A percentile compares a stretch with the other conserved stretches of the same genome.
Conservation (phyloP, 371 early-diverging fungal genomes). For the Nematocida displodere region DNA sequence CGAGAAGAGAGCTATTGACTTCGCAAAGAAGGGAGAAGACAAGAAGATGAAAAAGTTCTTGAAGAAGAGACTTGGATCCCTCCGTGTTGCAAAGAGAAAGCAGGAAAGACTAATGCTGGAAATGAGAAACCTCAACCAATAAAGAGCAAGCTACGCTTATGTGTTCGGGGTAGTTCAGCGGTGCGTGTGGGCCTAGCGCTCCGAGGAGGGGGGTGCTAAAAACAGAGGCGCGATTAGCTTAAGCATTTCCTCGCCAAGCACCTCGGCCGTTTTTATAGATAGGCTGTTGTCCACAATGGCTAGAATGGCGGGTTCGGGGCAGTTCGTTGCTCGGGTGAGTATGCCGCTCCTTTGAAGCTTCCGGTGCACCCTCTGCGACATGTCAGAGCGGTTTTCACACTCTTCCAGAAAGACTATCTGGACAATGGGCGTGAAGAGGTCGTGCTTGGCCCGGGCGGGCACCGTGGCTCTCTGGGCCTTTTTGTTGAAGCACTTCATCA, state of each 20-base stretch:
- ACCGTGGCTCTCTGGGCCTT: background rate
- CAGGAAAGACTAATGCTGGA: slow-evolving; percentile 50
- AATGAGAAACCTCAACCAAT: slow-evolving; percentile 17
- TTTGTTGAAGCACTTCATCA: slow-evolving; percentile 6
- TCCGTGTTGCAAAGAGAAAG: slow-evolving; percentile 58
- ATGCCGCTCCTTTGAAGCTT: background rate
- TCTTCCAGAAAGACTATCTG: slow-evolving; percentile 34
- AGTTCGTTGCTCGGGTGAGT: background rate
- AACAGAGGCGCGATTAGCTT: background rate
- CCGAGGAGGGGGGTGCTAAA: background rate
- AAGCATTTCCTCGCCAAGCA: background rate
- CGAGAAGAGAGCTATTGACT: slow-evolving; percentile 65
- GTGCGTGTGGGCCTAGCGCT: background rate
- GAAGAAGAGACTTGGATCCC: slow-evolving; percentile 63
- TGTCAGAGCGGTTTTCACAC: background rate
- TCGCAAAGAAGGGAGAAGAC: slow-evolving; percentile 60
- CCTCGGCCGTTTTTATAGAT: background rate
- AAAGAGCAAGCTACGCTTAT: background rate
- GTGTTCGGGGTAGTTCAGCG: background rate
- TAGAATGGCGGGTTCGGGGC: slow-evolving; percentile 20
- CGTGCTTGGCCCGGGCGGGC: slow-evolving; percentile 15
- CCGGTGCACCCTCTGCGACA: background rate
- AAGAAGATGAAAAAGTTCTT: slow-evolving; percentile 64
- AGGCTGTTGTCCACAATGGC: slow-evolving; percentile 9
- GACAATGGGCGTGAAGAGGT: slow-evolving; percentile 39